Base-by-base conservation (phyloP, 345 rosid genomes). In the Anastatica hierochuntica region DNA sequence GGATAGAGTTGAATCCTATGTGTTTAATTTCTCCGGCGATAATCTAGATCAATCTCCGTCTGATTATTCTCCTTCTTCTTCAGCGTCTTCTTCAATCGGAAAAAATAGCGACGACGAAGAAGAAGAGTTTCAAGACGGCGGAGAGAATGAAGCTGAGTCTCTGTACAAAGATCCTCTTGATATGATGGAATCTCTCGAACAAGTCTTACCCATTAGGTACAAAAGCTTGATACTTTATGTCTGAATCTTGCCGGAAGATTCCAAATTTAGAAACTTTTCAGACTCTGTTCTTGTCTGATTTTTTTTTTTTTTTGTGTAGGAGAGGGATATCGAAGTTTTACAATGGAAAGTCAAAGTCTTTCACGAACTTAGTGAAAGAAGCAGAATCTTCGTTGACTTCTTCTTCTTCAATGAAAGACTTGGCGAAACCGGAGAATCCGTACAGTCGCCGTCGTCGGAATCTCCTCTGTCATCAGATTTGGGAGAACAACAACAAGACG, bases 271-370 rank as follows among this genome's bases (percentile, higher is more conserved):
- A 7, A 46, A 44, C 13, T 46, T 43, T 24, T 39, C 0, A 5
- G 3, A 6, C 13, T 41, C 53, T 52, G 49, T 35, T 44, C 3
- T n/a, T 16, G 13, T 29, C 3, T 14, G 23, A n/a, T n/a, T n/a
- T n/a, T n/a, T n/a, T n/a, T n/a, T n/a, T n/a, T 27, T 62, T 62
- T 57, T 66, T 58, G 31, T 64, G 54, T 81, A 85, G 97, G 77
- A 78, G 75, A 67, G 90, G 97, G 8, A 83, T 92, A 39, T 92
- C 98, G 1, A 83, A 60, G 24, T 88, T 72, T 66, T 92, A 85
- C 69, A 67, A 50, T 41, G 98, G 98, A 5, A 92, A 88, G 68
- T 88, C 98, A 0, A 88, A 77, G 70, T 85, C 95, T 0, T 92
- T 74, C 46, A 77, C 96, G 0, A 85, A 72, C 55, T 47, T 92